Evolutionary conservation across 495 filamentous ascomycete genomes (phyloP), one percentile per base, ranked within the genome.

Genomic region (Penicillium arizonense): DNA sequence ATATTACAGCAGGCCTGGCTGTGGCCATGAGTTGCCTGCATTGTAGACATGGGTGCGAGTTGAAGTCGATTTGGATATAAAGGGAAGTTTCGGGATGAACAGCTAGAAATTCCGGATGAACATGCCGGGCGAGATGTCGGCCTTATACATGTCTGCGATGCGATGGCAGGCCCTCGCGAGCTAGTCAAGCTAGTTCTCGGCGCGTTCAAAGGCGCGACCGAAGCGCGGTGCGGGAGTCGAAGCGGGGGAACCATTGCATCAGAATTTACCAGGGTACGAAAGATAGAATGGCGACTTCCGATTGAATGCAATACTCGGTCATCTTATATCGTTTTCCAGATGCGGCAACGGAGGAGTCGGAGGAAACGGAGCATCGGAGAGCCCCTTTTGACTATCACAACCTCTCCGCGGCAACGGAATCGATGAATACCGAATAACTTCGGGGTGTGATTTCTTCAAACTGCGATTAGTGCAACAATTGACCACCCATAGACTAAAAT

Each of bases 1-100:
- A 74, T 50, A 41, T 57, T 70, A 16, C 44, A 46, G 44, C 44
- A 46, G 44, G 44, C 44, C 44, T 46, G 5, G 30, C 14, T 46
- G 26, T 46, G 44, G 26, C 44, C 44, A 14, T 46, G 5, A 18
- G 20, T 46, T 9, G 44, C 44, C 11, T 24, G 13, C 44, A 46
- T 46, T 5, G 44, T 30, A 32, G 44, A 46, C 44, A 46, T 46
- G 23, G 44, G 6, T 13, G n/a, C 14, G 21, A 32, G 4, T n/a
- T 28, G 24, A 10, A 10, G 13, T 21, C 13, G 35, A n/a, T 12
- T 8, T 8, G 35, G 35, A n/a, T 8, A 4, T 37, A n/a, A 4
- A 9, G 7, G 35, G 11, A 37, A 9, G 35, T n/a, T 9, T n/a
- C 13, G 6, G 35, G 35, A 37, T 9, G 35, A n/a, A 8, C 7